A percentile compares a stretch with the other conserved stretches of the same genome.
Evolutionary conservation across 371 early-diverging fungal genomes (phyloP).

Genomic region (Sanchytrium tribonematis): DNA sequence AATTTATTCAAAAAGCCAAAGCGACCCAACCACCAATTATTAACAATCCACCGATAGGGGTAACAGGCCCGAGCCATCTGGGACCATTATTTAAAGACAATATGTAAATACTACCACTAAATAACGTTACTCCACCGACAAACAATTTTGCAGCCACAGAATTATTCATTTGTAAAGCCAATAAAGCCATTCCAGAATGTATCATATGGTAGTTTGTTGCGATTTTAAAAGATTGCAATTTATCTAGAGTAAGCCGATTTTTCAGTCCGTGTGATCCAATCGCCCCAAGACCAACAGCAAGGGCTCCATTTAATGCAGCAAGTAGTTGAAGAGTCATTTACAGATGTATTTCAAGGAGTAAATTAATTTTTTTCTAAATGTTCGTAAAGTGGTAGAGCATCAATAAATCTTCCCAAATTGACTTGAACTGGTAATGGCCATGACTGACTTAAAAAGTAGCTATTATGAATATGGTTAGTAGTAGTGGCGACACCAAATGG

Average conservation of each 20-base stretch:
- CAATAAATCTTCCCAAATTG: too few species aligned
- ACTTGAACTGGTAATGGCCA: too few species aligned
- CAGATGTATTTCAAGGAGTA: background rate
- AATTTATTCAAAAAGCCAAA: slow-evolving; percentile 15
- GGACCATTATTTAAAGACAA: slow-evolving; percentile 18
- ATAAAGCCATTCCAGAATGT: background rate
- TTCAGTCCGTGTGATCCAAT: slow-evolving; percentile 44
- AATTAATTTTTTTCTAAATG: too few species aligned
- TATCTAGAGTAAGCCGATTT: slow-evolving; percentile 27
- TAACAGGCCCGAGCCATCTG: slow-evolving; percentile 30
- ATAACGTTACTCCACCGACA: slow-evolving; percentile 8
- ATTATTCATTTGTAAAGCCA: background rate
- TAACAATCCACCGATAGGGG: slow-evolving; percentile 40
- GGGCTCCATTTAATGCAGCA: slow-evolving; percentile 15
- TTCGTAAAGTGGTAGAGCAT: too few species aligned
- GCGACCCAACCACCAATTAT: slow-evolving; percentile 44
- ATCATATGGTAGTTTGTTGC: slow-evolving; percentile 8
- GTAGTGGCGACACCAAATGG: too few species aligned
- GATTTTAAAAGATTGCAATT: slow-evolving; percentile 31
- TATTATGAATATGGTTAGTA: too few species aligned
- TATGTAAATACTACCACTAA: slow-evolving; percentile 29
- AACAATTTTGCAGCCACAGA: slow-evolving; percentile 22
- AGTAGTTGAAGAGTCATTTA: background rate
- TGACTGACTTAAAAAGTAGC: too few species aligned
- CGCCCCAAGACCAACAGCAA: slow-evolving; percentile 36